Conservation (phyloP, 805 yeast species). For the Starmerella roubikii region DNA sequence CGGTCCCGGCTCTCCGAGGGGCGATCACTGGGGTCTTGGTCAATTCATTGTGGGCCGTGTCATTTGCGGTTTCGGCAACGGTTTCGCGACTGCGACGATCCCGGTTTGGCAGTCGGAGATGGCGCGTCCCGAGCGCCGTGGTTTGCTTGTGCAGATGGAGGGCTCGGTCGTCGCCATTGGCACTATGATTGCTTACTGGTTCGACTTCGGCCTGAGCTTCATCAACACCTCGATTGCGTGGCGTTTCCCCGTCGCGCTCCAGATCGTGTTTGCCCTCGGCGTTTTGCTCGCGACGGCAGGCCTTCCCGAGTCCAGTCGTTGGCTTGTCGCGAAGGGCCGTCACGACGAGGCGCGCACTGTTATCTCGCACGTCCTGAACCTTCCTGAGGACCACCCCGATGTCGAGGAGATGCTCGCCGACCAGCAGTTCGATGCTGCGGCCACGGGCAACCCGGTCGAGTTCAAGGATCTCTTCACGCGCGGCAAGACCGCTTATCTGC, state of each 20-base stretch:
- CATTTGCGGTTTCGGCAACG: slow-evolving; percentile 61
- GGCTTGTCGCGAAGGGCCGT: slow-evolving; percentile 55
- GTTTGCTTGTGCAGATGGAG: slow-evolving; percentile 52
- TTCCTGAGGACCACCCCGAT: slow-evolving; percentile 14
- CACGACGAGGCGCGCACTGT: slow-evolving; percentile 34
- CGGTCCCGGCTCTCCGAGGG: too few relatives aligned
- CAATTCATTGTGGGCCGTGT: slow-evolving; percentile 67
- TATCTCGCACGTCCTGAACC: slow-evolving; percentile 33
- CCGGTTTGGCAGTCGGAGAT: slow-evolving; percentile 76
- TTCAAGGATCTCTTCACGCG: slow-evolving; percentile 18
- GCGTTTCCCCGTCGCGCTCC: slow-evolving; percentile 72
- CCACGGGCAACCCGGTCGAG: slow-evolving; percentile 18
- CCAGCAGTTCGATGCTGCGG: slow-evolving; percentile 20
- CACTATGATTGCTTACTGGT: slow-evolving; percentile 62
- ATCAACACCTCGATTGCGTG: slow-evolving; percentile 38
- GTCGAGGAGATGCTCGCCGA: slow-evolving; percentile 14
- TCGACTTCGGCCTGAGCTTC: slow-evolving; percentile 58
- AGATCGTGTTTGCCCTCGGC: slow-evolving; percentile 46
- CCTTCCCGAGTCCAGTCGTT: slow-evolving; percentile 83
- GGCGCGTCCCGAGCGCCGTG: slow-evolving; percentile 53
- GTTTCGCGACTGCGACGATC: slow-evolving; percentile 63
- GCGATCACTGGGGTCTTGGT: slow-evolving; percentile 36
- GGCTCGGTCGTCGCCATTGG: slow-evolving; percentile 64
- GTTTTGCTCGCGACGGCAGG: slow-evolving; percentile 38
- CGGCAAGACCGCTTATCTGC: slow-evolving; percentile 20